Evolutionary conservation across 208 protist genomes (phyloP), one percentile per base, ranked within the genome.

Genomic region (Entamoeba histolytica): DNA sequence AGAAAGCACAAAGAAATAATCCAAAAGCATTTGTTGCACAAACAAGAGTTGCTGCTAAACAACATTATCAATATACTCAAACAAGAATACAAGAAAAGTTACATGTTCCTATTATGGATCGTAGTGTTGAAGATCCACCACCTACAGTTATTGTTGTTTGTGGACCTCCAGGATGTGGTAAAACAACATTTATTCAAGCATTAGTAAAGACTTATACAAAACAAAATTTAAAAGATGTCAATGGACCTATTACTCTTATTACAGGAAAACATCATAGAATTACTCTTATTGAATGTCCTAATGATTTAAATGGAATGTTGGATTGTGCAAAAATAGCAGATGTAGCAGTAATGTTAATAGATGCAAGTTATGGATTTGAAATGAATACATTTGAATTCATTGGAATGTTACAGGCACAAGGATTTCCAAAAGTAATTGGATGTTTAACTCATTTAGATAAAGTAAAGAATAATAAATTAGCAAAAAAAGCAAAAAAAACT

Each of bases 321-420:
- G 94, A 95, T 31, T 28, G 92, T 23, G 51, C 94, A 17, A 95
- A 95, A 91, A 91, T 93, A 91, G 91, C 94, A 7, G 94, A 95
- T 95, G n/a, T 95, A n/a, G 52, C 51, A 17, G 19, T 95, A 47
- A 35, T 95, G n/a, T 39, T 95, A 19, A 94, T 95, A n/a, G 94
- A 95, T 93, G 57, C 8, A 31, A 93, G 35, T 44, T 94, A 61
- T 73, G 94, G 93, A 5, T 95, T 93, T 87, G 93, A 94, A 39
- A 95, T 95, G 93, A 98, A 99, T 95, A 99, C 98, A 14, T 99
- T 99, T 95, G 98, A 99, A 96, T 99, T 99, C 95, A 95, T 99
- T 47, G 99, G 99, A 95, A 98, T 99, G 39, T 95, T 98, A 23
- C 97, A 97, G 93, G 92, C 91, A 35, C 98, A 99, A 95, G 99